Evolutionary conservation across 2,329 filamentous ascomycete species (phyloP).

Genomic region (Lachnellula willkommii): DNA sequence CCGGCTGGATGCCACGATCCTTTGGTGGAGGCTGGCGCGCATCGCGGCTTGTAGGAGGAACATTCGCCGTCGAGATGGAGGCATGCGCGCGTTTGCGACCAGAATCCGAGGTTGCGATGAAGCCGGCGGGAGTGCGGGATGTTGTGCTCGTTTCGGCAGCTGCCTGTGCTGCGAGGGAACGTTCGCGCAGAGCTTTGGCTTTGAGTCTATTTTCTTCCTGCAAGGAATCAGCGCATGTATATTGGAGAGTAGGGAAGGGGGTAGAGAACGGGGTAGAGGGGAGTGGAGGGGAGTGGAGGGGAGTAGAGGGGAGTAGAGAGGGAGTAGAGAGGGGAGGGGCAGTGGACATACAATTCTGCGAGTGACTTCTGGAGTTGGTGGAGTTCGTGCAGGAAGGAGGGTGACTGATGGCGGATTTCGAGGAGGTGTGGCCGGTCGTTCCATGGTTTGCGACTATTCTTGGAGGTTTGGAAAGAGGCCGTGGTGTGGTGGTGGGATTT

Average conservation of each 20-base stretch:
- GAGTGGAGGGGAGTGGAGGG: background rate
- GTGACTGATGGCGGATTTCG: background rate
- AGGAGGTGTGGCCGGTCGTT: slow-evolving; percentile 22
- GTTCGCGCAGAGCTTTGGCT: slow-evolving; percentile 79
- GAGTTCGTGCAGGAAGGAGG: slow-evolving; percentile 31
- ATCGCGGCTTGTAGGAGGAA: slow-evolving; percentile 62
- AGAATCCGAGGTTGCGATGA: slow-evolving; percentile 61
- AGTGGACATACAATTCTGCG: slow-evolving; percentile 46
- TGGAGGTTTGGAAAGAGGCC: background rate
- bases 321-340: background rate
- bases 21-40: slow-evolving; percentile 41
- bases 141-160: slow-evolving; percentile 33
- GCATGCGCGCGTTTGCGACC: slow-evolving; percentile 68
- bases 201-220: slow-evolving; percentile 83
- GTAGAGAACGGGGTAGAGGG: too few species aligned
- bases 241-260: background rate
- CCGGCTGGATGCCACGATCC: slow-evolving; percentile 48
- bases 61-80: slow-evolving; percentile 50
- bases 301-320: background rate
- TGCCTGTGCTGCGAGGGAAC: slow-evolving; percentile 59
- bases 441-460: slow-evolving; percentile 13
- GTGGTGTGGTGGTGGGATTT: background rate
- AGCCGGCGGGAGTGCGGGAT: slow-evolving; percentile 57
- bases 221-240: slow-evolving; percentile 1
- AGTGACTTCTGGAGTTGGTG: slow-evolving; percentile 50